Evolutionary conservation across 345 rosid species (phyloP), one percentile per base, ranked within the genome.

Genomic region (Hypericum androsaemum): DNA sequence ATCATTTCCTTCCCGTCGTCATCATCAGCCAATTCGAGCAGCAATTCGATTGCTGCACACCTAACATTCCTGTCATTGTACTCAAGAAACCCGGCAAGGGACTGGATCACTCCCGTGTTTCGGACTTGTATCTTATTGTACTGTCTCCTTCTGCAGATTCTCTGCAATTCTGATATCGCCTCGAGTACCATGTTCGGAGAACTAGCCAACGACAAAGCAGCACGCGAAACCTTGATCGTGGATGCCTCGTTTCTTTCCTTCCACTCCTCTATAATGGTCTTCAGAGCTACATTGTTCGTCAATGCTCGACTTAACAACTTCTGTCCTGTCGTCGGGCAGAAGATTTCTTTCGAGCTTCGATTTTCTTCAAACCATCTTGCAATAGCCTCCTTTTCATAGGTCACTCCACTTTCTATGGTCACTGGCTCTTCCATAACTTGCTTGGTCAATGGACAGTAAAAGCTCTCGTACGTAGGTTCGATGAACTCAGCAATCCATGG

Each of bases 341-440:
- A 36, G 37, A 79, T 65, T 57, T 77, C 79, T 22, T 74, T 73
- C 0, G 73, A 47, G 56, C 71, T 56, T 46, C 52, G 56, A 14
- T 59, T 81, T 49, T 55, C 67, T 10, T 72, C 64, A 49, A 89
- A 77, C 95, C 94, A 89, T 41, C 77, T 67, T 11, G 57, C 54
- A 49, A 89, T 74, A 57, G 88, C 88, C 61, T 62, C 57, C 57
- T 83, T 75, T 51, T 89, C 97, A 63, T 68, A 89, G 10, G 97
- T 89, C 39, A 77, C 73, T 64, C 94, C 95, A 45, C 75, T 86
- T 62, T 84, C 79, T 38, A 75, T 46, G 58, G 86, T 83, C 39
- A 89, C 95, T 12, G 97, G 97, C 72, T 89, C 95, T 15, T 77
- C 82, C 97, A 89, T 89, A 48, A 86, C 45, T 47, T 80, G 74